Evolutionary conservation across 176 grass and related monocot species (phyloP), one percentile per base, ranked within the genome.

Genomic region (Eragrostis curvula): DNA sequence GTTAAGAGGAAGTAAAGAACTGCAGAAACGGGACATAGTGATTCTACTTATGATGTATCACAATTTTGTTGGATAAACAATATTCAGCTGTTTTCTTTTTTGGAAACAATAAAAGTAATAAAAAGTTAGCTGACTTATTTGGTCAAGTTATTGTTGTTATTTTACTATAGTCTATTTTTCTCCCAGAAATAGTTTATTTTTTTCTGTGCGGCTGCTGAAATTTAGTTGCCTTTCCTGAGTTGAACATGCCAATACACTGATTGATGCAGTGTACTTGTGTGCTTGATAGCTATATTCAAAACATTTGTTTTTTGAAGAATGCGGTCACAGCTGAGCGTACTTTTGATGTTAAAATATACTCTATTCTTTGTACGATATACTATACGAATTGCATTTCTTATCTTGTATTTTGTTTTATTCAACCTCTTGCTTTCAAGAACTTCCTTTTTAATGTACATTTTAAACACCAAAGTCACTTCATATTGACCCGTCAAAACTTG

Each of bases 401-500:
- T n/a, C n/a, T n/a, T n/a, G n/a, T n/a, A n/a, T n/a, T n/a, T n/a
- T n/a, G n/a, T n/a, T n/a, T n/a, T n/a, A n/a, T n/a, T n/a, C n/a
- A n/a, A n/a, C n/a, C n/a, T n/a, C n/a, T n/a, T n/a, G n/a, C n/a
- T n/a, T n/a, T n/a, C n/a, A n/a, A n/a, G n/a, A n/a, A n/a, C n/a
- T 56, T 56, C 7, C 21, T 32, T 73, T 6, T 57, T 17, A 43
- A 70, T 73, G n/a, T 67, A 53, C n/a, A 10, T 75, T 3, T 75
- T 30, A 44, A 75, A 62, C 1, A 63, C 23, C 69, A n/a, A n/a
- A 60, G 29, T 66, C 14, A 27, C 47, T 32, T 4, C 40, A 25
- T 77, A 39, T 52, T 93, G 68, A 89, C 68, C 53, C 27, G 27
- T 71, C 48, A 42, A 23, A 64, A 60, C 30, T 89, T 85, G 78